Percentiles rank a stretch among this genome's conserved stretches.
phyloP scores from a whole-genome alignment of 805 yeast genomes.

The Grigorovia jiainica region DNA sequence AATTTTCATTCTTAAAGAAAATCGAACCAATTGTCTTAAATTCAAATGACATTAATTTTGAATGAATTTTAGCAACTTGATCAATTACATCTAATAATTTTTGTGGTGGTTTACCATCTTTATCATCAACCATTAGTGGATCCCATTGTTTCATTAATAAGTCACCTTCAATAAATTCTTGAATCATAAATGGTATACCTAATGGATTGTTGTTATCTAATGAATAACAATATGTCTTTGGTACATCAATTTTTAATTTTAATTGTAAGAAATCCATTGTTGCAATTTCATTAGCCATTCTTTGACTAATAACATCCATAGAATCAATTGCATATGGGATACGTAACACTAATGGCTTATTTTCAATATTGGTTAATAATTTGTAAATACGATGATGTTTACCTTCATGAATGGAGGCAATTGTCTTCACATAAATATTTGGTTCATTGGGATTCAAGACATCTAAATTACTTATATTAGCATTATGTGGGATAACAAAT shows the following conservation, averaged over 20 bases:
- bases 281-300: conserved; percentile 84
- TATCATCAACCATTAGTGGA: conserved; percentile 57
- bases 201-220: conserved; percentile 51
- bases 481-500: conserved; percentile 42
- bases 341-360: conserved; percentile 60
- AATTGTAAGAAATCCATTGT: conserved; percentile 72
- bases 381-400: conserved; percentile 85
- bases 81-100: conserved; percentile 52
- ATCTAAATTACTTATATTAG: conserved; percentile 36
- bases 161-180: conserved; percentile 74
- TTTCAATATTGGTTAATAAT: conserved; percentile 47
- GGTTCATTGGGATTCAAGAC: conserved; percentile 34
- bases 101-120: conserved; percentile 38
- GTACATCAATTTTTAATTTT: conserved; percentile 61
- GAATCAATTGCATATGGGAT: conserved; percentile 76
- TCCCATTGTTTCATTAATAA: conserved; percentile 86
- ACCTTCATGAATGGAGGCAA: conserved; percentile 86
- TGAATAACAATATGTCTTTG: conserved; percentile 63
- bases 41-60: conserved; percentile 41
- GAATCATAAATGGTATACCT: conserved; percentile 65
- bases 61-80: conserved; percentile 63
- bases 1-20: conserved; percentile 39
- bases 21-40: conserved; percentile 76
- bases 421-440: conserved; percentile 46
- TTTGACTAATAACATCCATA: conserved; percentile 52